A percentile compares a stretch with the other conserved stretches of the same genome.
Evolutionary conservation across 805 yeast species (phyloP).

Genomic region (Zygosaccharomyces bisporus): DNA sequence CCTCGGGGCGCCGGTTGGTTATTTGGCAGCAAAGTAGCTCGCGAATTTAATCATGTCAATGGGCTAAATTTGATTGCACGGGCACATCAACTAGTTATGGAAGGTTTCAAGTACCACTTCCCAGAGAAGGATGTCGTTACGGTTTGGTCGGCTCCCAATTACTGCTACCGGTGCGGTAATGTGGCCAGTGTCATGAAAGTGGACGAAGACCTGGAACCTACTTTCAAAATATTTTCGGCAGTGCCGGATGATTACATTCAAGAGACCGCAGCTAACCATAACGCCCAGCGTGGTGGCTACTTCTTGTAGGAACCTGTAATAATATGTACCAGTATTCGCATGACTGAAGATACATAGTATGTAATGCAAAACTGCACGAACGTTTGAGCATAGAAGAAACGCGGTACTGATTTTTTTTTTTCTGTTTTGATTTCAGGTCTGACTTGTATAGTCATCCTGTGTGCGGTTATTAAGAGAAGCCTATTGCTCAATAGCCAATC

Average conservation of each 20-base stretch:
- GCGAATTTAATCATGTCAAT: slow-evolving; percentile 95
- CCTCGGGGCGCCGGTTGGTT: slow-evolving; percentile 99
- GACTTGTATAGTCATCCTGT: too few species aligned
- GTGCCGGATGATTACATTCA: slow-evolving; percentile 73
- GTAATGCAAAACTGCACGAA: neutral
- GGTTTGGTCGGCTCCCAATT: slow-evolving; percentile 97
- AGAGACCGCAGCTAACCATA: slow-evolving; percentile 27
- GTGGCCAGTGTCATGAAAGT: slow-evolving; percentile 98
- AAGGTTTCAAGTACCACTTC: slow-evolving; percentile 94
- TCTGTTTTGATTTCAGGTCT: too few species aligned
- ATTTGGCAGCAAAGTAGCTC: slow-evolving; percentile 88
- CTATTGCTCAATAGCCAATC: too few species aligned
- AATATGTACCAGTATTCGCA: slow-evolving; percentile 6
- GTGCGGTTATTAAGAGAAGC: too few species aligned
- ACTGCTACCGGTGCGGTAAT: slow-evolving; percentile 96
- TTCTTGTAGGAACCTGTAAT: slow-evolving; percentile 25
- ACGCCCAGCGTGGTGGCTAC: slow-evolving; percentile 37
- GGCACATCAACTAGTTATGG: slow-evolving; percentile 98
- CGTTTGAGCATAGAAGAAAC: neutral
- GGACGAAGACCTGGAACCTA: slow-evolving; percentile 79
- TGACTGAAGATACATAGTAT: slow-evolving; percentile 8
- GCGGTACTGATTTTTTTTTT: too few species aligned
- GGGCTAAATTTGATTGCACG: slow-evolving; percentile 85
- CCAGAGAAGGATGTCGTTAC: slow-evolving; percentile 95
- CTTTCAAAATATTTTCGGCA: slow-evolving; percentile 90